These are phyloP conservation scores for Scedosporium apiospermum DNA, from an alignment of 2,329 filamentous ascomycete genomes.

Conservation along the genomic window DNA sequence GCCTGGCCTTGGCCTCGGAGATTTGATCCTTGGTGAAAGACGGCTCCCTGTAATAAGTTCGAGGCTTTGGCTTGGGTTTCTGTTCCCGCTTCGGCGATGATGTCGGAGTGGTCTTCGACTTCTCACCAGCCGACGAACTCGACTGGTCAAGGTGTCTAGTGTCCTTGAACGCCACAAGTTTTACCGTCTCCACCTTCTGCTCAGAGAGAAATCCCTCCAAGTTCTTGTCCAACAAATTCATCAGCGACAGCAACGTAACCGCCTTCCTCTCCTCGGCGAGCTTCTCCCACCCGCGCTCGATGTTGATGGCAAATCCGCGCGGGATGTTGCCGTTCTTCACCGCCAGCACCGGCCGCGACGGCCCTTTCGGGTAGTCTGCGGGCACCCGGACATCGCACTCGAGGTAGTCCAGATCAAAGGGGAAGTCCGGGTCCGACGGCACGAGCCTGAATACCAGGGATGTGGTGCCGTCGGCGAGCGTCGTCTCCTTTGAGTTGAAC, in stretches of 20 bases:
- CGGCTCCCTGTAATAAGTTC: constrained; percentile 29
- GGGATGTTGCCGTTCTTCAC: constrained; percentile 62
- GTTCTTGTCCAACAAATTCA: constrained; percentile 63
- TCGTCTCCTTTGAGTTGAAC: constrained; percentile 42
- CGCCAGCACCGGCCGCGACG: constrained; percentile 43
- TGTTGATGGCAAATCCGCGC: constrained; percentile 63
- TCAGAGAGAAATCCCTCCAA: constrained; percentile 61
- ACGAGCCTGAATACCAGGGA: constrained; percentile 54
- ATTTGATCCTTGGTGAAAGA: constrained; percentile 52
- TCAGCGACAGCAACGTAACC: constrained; percentile 53
- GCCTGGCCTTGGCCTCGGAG: constrained; percentile 49
- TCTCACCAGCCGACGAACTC: neutral
- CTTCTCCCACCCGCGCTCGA: constrained; percentile 63
- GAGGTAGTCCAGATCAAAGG: constrained; percentile 62
- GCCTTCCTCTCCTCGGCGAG: constrained; percentile 47
- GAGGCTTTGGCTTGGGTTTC: neutral
- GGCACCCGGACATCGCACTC: constrained; percentile 62
- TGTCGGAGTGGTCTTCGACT: neutral
- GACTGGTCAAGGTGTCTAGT: constrained; percentile 32
- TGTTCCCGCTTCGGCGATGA: neutral
- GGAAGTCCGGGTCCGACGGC: constrained; percentile 77
- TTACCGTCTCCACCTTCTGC: constrained; percentile 63
- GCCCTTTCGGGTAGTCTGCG: constrained; percentile 43
- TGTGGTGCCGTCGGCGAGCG: constrained; percentile 36
- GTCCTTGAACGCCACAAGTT: constrained; percentile 54